phyloP scores from a whole-genome alignment of 1,139 yeast genomes.

The Pichia sp. region DNA sequence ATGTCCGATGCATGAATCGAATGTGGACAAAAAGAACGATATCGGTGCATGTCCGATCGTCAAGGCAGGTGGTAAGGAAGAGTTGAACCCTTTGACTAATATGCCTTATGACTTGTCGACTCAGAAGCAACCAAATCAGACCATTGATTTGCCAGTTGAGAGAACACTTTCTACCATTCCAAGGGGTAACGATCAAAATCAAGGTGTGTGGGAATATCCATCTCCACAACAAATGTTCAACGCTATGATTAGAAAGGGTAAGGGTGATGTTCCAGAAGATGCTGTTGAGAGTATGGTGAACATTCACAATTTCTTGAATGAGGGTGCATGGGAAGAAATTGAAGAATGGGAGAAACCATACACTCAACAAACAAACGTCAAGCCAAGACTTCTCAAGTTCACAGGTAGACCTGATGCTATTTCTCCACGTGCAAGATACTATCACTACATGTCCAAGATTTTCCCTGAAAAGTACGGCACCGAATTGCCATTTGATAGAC shows the following conservation, averaged over 20 bases:
- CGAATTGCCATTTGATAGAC: conserved; percentile 94
- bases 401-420: conserved; percentile 88
- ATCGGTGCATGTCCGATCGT: conserved; percentile 29
- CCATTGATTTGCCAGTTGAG: conserved; percentile 66
- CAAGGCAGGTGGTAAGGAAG: conserved; percentile 22
- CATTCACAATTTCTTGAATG: conserved; percentile 92
- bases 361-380: conserved; percentile 43
- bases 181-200: conserved; percentile 56
- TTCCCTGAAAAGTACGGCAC: conserved; percentile 70
- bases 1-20: conserved; percentile 14
- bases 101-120: conserved; percentile 75
- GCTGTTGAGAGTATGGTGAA: conserved; percentile 97
- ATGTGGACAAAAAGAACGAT: conserved; percentile 8
- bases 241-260: conserved; percentile 94
- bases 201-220: conserved; percentile 95
- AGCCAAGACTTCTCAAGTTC: conserved; percentile 76
- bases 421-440: conserved; percentile 80
- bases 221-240: conserved; percentile 98
- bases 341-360: conserved; percentile 75
- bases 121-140: conserved; percentile 74
- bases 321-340: conserved; percentile 97
- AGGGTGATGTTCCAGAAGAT: conserved; percentile 82
- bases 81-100: conserved; percentile 72
- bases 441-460: conserved; percentile 55
- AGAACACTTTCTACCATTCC: conserved; percentile 86